Evolutionary conservation across 208 protist species (phyloP).

Genomic region (Leishmania aethiopica): DNA sequence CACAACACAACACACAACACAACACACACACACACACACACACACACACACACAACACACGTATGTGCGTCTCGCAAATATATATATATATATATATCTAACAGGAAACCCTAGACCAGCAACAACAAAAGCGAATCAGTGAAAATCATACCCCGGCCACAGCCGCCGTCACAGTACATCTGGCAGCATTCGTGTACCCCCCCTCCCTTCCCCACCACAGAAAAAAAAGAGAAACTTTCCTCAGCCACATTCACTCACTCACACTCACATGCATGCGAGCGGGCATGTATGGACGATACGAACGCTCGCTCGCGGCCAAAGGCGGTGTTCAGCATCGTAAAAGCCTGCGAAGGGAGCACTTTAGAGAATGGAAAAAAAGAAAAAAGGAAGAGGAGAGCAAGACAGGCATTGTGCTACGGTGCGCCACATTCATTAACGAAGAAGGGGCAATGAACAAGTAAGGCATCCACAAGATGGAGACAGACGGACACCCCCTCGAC

Average conservation of each 20-base stretch:
- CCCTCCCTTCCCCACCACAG: no score
- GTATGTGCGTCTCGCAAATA: no score
- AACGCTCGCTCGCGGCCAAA: neutral
- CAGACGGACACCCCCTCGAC: neutral
- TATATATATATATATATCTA: no score
- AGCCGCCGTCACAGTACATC: no score
- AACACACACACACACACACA: no score
- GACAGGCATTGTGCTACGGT: neutral
- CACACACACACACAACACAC: no score
- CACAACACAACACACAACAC: no score
- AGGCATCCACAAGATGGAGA: neutral
- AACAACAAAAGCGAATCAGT: no score
- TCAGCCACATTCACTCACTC: neutral
- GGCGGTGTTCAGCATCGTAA: neutral
- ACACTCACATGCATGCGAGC: neutral
- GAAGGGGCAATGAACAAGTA: neutral
- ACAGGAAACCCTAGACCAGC: no score
- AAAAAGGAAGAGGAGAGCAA: neutral
- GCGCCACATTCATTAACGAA: neutral
- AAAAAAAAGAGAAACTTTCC: neutral
- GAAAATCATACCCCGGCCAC: no score
- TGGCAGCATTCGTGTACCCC: no score
- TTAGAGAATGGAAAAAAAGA: neutral
- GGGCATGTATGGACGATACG: neutral
- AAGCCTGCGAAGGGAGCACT: neutral